These are phyloP conservation scores for Pseudonitzschia multistriata DNA, from an alignment of 108 stramenopile species.

Conservation along the genomic window DNA sequence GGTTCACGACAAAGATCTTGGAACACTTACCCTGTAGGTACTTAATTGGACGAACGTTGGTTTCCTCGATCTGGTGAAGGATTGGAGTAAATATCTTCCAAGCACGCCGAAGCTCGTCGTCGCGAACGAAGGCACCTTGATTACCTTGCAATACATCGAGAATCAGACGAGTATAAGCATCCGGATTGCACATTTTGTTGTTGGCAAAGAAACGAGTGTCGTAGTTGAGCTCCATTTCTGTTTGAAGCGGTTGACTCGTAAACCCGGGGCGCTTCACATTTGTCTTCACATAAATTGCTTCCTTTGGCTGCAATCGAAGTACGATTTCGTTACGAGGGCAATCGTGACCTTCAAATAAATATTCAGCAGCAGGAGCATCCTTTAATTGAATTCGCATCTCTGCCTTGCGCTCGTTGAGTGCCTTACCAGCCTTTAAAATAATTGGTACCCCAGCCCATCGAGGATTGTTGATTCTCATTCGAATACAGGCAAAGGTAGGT, in stretches of 20 bases:
- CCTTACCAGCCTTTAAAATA: conserved; percentile 96
- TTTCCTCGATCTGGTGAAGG: conserved; percentile 82
- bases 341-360: conserved; percentile 55
- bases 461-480: conserved; percentile 87
- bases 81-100: conserved; percentile 97
- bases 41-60: conserved; percentile 64
- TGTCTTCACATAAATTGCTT: conserved; percentile 94
- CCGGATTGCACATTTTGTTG: conserved; percentile 58
- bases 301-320: conserved; percentile 88
- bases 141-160: conserved; percentile 92
- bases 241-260: conserved; percentile 72
- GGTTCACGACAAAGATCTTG: not conserved
- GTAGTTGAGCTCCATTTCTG: conserved; percentile 93
- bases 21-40: conserved; percentile 65
- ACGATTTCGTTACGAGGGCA: conserved; percentile 93
- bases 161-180: conserved; percentile 96
- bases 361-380: conserved; percentile 67
- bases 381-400: conserved; percentile 96
- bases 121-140: conserved; percentile 91
- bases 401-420: conserved; percentile 93
- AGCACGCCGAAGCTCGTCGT: conserved; percentile 90
- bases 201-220: conserved; percentile 58
- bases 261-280: conserved; percentile 96
- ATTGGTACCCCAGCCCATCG: conserved; percentile 97
- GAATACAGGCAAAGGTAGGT: conserved; percentile 90